Evolutionary conservation across 2,329 filamentous ascomycete genomes (phyloP).

Genomic region (Furcasterigmium sp.): DNA sequence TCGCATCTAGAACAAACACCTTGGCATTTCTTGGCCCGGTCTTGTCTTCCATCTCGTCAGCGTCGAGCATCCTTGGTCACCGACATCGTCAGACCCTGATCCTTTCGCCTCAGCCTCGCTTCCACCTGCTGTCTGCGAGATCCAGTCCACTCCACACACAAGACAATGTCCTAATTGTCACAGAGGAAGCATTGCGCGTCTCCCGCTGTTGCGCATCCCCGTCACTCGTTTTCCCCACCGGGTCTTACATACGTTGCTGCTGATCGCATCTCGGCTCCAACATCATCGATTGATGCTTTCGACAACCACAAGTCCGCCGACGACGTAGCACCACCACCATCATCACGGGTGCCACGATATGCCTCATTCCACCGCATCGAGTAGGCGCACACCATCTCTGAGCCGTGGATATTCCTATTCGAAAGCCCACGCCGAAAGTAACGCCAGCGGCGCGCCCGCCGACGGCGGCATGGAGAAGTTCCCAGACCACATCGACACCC

Average conservation of each 20-base stretch:
- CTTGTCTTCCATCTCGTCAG: no score
- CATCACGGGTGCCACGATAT: slow-evolving; percentile 17
- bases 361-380: slow-evolving; percentile 31
- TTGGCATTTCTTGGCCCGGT: no score
- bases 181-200: slow-evolving; percentile 3
- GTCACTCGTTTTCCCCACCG: slow-evolving; percentile 7
- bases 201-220: background rate
- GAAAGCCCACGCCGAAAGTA: slow-evolving; percentile 14
- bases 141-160: no score
- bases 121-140: no score
- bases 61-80: no score
- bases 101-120: no score
- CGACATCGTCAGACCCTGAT: no score
- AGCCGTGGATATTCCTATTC: slow-evolving; percentile 20
- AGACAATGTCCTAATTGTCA: slow-evolving; percentile 11
- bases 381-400: slow-evolving; percentile 26
- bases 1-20: no score
- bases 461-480: slow-evolving; percentile 47
- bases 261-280: no score
- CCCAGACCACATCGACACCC: slow-evolving; percentile 45
- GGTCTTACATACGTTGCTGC: no score
- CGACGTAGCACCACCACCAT: no score
- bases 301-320: background rate
- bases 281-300: no score
- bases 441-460: background rate